Percentiles rank a stretch among this genome's conserved stretches.
phyloP scores from a whole-genome alignment of 164 flowering plant genomes.

The Berberis thunbergii region DNA sequence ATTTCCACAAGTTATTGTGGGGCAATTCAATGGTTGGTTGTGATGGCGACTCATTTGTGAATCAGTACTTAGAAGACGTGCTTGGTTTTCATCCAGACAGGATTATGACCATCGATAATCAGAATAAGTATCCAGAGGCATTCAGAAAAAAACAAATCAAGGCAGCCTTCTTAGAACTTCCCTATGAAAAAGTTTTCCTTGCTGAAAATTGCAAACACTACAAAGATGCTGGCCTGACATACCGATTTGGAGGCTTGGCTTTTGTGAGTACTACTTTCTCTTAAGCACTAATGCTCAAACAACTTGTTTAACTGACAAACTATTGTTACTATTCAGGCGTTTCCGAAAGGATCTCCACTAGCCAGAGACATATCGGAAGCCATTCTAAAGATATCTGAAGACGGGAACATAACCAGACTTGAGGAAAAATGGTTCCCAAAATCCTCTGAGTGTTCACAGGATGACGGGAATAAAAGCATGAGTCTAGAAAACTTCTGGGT shows the following conservation, averaged over 20 bases:
- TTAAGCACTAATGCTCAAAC: too few species aligned
- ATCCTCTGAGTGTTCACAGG: constrained; percentile 12
- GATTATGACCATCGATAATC: constrained; percentile 15
- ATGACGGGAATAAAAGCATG: constrained; percentile 15
- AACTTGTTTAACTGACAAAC: too few species aligned
- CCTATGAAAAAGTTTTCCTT: constrained; percentile 29
- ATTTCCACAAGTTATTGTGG: constrained; percentile 17
- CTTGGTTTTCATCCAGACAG: constrained; percentile 16
- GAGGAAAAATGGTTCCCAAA: constrained; percentile 19
- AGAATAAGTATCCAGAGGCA: constrained; percentile 11
- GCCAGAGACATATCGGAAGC: constrained; percentile 25
- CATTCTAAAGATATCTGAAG: constrained; percentile 23
- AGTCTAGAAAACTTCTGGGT: constrained; percentile 31
- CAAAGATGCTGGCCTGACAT: constrained; percentile 10
- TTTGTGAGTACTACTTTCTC: constrained; percentile 16
- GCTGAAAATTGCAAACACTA: constrained; percentile 25
- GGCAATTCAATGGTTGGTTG: constrained; percentile 29
- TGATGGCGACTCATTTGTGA: constrained; percentile 34
- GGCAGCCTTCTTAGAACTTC: constrained; percentile 39
- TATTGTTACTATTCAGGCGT: neutral
- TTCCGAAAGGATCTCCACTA: constrained; percentile 32
- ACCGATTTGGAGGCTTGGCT: constrained; percentile 26
- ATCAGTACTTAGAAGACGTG: constrained; percentile 21
- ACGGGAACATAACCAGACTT: constrained; percentile 17
- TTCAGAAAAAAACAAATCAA: constrained; percentile 20